phyloP scores from a whole-genome alignment of 2,329 filamentous ascomycete species.

The Sporothrix euskadiensis region DNA sequence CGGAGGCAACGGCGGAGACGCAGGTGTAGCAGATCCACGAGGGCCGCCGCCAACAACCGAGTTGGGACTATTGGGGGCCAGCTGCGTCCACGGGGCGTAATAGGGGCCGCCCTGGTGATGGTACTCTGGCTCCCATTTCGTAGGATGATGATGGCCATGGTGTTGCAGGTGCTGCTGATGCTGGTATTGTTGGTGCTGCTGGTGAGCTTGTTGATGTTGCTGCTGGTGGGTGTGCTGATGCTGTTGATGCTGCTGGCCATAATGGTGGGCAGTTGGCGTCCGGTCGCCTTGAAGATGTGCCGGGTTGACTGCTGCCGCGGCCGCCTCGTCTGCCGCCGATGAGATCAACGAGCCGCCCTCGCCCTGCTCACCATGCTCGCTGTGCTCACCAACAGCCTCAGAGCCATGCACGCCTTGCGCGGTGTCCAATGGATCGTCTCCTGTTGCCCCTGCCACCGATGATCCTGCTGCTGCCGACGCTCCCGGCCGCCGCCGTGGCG shows the following conservation, averaged over 20 bases:
- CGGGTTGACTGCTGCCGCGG: not conserved
- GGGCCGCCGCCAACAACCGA: not conserved
- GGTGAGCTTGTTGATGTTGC: not conserved
- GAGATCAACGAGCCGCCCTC: not conserved
- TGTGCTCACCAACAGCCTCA: not conserved
- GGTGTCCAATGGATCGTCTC: not conserved
- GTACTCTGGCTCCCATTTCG: slow-evolving; percentile 23
- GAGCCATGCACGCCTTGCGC: not conserved
- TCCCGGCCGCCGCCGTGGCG: slow-evolving; percentile 25
- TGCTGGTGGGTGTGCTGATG: not conserved
- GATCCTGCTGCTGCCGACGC: not conserved
- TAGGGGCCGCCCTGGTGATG: not conserved
- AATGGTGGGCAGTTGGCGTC: not conserved
- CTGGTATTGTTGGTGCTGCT: not conserved
- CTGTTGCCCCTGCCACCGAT: not conserved
- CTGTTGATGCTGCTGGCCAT: slow-evolving; percentile 2
- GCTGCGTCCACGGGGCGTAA: slow-evolving; percentile 8
- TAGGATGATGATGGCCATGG: not conserved
- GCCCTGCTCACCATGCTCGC: not conserved
- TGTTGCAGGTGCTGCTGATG: not conserved
- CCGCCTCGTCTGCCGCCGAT: not conserved
- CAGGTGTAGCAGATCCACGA: not conserved
- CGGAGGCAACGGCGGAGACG: not conserved
- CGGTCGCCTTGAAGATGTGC: not conserved
- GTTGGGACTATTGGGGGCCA: not conserved